phyloP scores from a whole-genome alignment of 768 basidiomycete genomes.

The Xanthoconium stramineum region DNA sequence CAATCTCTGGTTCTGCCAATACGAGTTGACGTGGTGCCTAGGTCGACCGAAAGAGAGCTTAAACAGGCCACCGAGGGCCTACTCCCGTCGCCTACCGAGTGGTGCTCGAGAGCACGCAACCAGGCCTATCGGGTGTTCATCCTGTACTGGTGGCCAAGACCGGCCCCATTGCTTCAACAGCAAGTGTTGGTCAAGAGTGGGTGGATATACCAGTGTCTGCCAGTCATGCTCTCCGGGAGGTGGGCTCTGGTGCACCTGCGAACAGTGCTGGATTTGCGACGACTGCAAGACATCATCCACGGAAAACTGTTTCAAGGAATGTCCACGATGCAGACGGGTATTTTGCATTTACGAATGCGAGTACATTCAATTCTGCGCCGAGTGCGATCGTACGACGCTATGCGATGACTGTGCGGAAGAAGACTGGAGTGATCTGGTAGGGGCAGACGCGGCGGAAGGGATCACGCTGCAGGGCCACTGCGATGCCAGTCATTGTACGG shows the following conservation, averaged over 20 bases:
- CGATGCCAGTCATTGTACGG: neutral
- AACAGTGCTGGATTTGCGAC: constrained; percentile 22
- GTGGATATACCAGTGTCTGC: constrained; percentile 12
- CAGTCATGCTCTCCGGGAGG: constrained; percentile 15
- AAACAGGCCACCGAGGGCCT: neutral
- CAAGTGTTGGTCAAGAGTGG: constrained; percentile 19
- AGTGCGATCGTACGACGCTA: constrained; percentile 18
- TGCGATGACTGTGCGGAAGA: constrained; percentile 28
- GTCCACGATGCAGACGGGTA: constrained; percentile 15
- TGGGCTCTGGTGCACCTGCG: constrained; percentile 22
- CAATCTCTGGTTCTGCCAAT: constrained; percentile 20
- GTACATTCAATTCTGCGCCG: constrained; percentile 21
- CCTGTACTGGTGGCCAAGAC: constrained; percentile 3
- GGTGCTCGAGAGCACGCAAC: constrained; percentile 12
- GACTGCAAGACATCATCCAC: constrained; percentile 15
- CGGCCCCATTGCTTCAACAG: constrained; percentile 11
- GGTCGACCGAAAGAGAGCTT: constrained; percentile 15
- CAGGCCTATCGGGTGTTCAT: constrained; percentile 12
- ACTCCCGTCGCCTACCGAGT: neutral
- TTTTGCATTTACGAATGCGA: constrained; percentile 21
- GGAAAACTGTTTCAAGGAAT: constrained; percentile 10
- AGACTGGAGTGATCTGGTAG: constrained; percentile 4
- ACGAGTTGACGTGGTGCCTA: constrained; percentile 22
- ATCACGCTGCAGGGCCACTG: constrained; percentile 7
- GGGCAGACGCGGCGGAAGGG: constrained; percentile 8